A percentile compares a stretch with the other conserved stretches of the same genome.
phyloP scores from a whole-genome alignment of 805 yeast genomes.

The Maudiozyma turicensis region DNA sequence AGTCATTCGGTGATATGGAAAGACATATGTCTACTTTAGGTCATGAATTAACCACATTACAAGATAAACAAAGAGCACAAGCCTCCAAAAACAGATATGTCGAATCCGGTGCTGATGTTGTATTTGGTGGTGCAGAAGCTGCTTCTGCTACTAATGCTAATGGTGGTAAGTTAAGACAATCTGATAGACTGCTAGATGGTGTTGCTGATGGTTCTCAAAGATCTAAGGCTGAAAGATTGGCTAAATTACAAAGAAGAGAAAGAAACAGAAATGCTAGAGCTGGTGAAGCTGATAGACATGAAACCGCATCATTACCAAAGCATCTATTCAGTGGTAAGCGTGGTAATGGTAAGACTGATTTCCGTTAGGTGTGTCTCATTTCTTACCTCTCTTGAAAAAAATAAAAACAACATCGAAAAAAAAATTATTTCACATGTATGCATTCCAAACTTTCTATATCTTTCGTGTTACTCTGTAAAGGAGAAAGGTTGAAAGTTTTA shows the following conservation, averaged over 20 bases:
- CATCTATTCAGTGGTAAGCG: constrained; percentile 95
- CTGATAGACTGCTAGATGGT: constrained; percentile 82
- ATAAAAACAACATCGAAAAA: neutral
- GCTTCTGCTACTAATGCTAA: constrained; percentile 24
- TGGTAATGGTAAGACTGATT: constrained; percentile 86
- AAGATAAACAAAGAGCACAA: constrained; percentile 38
- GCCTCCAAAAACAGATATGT: constrained; percentile 32
- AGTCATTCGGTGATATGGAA: constrained; percentile 71
- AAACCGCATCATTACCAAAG: constrained; percentile 77
- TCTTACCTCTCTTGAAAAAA: neutral
- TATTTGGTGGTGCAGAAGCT: constrained; percentile 42
- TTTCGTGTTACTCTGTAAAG: too few relatives aligned
- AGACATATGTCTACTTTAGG: constrained; percentile 84
- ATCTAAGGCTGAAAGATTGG: constrained; percentile 77
- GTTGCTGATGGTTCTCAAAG: constrained; percentile 71
- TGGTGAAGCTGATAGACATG: constrained; percentile 94
- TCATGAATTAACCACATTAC: constrained; percentile 66
- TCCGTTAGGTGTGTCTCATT: constrained; percentile 44
- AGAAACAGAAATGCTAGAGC: constrained; percentile 85
- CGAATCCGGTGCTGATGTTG: constrained; percentile 70
- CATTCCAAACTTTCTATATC: too few relatives aligned
- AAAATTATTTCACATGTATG: neutral
- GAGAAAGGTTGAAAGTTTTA: neutral
- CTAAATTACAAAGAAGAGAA: constrained; percentile 84
- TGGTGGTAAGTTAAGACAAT: constrained; percentile 42